These are phyloP conservation scores for Saitozyma podzolica DNA, from an alignment of 768 basidiomycete species.

Conservation along the genomic window DNA sequence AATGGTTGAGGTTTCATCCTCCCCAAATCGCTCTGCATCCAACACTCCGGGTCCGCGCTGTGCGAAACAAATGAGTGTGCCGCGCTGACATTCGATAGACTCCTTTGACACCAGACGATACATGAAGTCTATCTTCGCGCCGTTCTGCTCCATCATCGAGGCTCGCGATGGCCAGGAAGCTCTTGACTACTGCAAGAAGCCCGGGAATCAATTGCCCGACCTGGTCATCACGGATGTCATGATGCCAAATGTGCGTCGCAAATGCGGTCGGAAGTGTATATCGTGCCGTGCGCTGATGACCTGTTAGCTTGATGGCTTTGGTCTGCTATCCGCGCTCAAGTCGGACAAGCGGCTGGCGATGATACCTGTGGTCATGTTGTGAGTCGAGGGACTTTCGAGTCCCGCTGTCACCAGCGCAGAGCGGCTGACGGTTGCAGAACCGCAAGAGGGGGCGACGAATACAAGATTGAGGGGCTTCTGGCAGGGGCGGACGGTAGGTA, in stretches of 20 bases:
- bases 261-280: too few species aligned
- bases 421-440: conserved; percentile 26
- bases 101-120: conserved; percentile 29
- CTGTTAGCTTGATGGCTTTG: conserved; percentile 50
- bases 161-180: conserved; percentile 51
- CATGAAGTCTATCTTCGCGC: conserved; percentile 45
- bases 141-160: conserved; percentile 50
- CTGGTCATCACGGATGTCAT: conserved; percentile 53
- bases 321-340: conserved; percentile 44
- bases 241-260: conserved; percentile 49
- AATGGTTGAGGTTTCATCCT: too few species aligned
- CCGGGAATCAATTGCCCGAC: conserved; percentile 28
- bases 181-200: conserved; percentile 25
- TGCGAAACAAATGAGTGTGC: not conserved
- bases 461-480: conserved; percentile 52
- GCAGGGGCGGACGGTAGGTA: conserved; percentile 53
- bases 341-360: conserved; percentile 24
- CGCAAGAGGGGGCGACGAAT: conserved; percentile 53
- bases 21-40: too few species aligned
- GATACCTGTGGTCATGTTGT: conserved; percentile 51
- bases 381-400: conserved; percentile 1
- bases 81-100: conserved; percentile 14
- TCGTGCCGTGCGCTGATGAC: not conserved
- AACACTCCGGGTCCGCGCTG: too few species aligned
- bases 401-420: not conserved